Evolutionary conservation across 192 early-diverging fungal genomes (phyloP), one percentile per base, ranked within the genome.

Genomic region (Podila horticola): DNA sequence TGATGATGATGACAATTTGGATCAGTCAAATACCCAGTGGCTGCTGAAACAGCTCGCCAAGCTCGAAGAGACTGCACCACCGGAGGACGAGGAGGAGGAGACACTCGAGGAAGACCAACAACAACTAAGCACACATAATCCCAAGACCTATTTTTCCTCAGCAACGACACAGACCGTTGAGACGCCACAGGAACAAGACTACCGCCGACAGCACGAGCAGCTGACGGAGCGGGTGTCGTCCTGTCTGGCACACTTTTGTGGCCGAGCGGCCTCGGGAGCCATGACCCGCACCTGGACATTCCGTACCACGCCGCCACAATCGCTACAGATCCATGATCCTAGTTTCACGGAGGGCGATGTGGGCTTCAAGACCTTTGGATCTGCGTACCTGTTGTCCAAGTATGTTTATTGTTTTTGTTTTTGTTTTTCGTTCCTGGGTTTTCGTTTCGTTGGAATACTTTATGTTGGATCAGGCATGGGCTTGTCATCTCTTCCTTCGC

Each of bases 311-410:
- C 77, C 71, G 0, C 77, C 77, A 0, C 70, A 69, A 24, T 81
- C 77, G 0, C 57, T 81, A 0, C 66, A 81, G 62, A 73, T 88
- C 59, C 87, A 88, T 60, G 87, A 88, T 64, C 87, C 87, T 5
- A 85, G 84, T 31, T 86, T 83, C 52, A 81, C 79, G 15, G 87
- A 75, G 12, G 84, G 86, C 22, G 87, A 88, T 74, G 68, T 88
- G 29, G 87, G 87, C 20, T 88, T 88, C 68, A 88, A 88, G 61
- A 88, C 87, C 7, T 88, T 86, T 84, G 87, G 87, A 60, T 84
- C 87, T 22, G 85, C 87, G 1, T 86, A 86, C 12, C 62, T 88
- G 12, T 61, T 88, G 59, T 86, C 85, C 60, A 88, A 85, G 87
- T 88, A 84, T 83, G 81, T 45, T 15, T 45, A 10, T 45, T 2